phyloP scores from a whole-genome alignment of 345 rosid species.

The Gossypium herbaceum region DNA sequence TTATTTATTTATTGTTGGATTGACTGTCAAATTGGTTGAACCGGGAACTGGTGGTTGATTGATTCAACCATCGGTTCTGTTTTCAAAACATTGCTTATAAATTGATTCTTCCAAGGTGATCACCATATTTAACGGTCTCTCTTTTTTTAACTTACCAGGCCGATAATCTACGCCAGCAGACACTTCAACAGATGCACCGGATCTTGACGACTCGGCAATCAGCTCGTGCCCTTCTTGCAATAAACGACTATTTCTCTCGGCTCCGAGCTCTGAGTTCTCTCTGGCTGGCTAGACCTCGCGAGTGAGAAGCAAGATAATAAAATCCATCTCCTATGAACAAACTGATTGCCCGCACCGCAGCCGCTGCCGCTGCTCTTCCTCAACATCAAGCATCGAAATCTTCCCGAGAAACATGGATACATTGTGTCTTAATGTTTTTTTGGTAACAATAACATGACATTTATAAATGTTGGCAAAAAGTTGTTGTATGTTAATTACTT shows the following conservation, averaged over 20 bases:
- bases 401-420: neutral
- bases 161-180: constrained; percentile 71
- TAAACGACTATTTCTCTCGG: constrained; percentile 61
- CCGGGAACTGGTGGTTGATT: too few relatives aligned
- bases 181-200: constrained; percentile 68
- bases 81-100: neutral
- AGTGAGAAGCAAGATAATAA: constrained; percentile 23
- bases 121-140: neutral
- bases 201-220: constrained; percentile 69
- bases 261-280: constrained; percentile 78
- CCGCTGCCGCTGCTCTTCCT: neutral
- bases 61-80: too few relatives aligned
- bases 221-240: constrained; percentile 72
- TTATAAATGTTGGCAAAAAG: neutral
- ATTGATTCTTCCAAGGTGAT: neutral
- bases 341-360: neutral
- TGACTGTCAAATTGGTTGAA: too few relatives aligned
- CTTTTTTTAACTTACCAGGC: constrained; percentile 31
- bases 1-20: too few relatives aligned
- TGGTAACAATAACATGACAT: neutral
- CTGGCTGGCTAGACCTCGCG: constrained; percentile 73
- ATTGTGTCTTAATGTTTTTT: neutral
- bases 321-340: neutral
- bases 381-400: neutral
- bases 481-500: neutral